Conservation (phyloP, 768 basidiomycete species). For the Phlebiopsis gigantea region DNA sequence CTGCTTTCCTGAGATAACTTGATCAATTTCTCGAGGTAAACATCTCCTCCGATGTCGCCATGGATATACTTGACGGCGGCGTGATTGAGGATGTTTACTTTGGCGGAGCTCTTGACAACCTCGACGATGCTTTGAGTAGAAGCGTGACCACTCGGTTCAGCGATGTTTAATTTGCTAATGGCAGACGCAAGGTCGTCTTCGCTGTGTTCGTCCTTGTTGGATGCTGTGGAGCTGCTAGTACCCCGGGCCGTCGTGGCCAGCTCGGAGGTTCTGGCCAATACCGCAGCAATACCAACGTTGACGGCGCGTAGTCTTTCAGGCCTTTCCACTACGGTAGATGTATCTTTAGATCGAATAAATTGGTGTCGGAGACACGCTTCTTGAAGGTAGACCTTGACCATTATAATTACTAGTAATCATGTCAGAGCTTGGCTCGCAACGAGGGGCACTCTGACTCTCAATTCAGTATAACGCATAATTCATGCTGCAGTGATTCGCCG, state of each 20-base stretch:
- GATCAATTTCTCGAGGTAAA: conserved; percentile 61
- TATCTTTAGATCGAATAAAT: conserved; percentile 74
- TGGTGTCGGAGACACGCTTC: conserved; percentile 68
- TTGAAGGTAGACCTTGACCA: conserved; percentile 44
- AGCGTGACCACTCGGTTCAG: not conserved
- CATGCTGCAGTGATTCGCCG: too few species aligned
- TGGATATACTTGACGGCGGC: conserved; percentile 71
- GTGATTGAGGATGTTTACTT: conserved; percentile 49
- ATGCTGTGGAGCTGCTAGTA: not conserved
- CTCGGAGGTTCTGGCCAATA: conserved; percentile 46
- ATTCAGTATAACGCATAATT: too few species aligned
- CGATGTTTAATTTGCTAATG: conserved; percentile 28
- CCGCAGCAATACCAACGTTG: conserved; percentile 75
- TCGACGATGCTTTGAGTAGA: conserved; percentile 27
- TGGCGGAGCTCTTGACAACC: conserved; percentile 49
- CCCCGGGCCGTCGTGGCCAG: too few species aligned
- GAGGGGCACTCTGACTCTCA: too few species aligned
- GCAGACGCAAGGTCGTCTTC: conserved; percentile 42
- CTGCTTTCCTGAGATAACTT: conserved; percentile 54
- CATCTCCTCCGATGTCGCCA: conserved; percentile 61
- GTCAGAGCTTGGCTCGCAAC: too few species aligned
- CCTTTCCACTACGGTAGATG: conserved; percentile 79
- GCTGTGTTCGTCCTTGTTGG: not conserved
- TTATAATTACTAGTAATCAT: too few species aligned
- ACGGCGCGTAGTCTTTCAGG: conserved; percentile 88